Percentiles rank a stretch among this genome's conserved stretches.
phyloP scores from a whole-genome alignment of 306 rosid species.

The Prunus mongolica region DNA sequence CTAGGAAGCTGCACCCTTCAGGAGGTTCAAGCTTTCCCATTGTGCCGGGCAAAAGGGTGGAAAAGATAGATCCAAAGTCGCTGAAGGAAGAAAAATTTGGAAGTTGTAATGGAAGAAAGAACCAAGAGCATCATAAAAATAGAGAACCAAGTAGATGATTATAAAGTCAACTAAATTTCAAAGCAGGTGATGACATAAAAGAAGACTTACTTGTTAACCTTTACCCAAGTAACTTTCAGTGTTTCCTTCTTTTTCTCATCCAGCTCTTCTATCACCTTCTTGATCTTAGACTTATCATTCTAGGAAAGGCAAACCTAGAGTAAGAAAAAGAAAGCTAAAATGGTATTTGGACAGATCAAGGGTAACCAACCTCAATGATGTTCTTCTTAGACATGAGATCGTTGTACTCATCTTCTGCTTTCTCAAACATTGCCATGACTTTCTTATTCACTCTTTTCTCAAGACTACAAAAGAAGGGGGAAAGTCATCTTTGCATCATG shows the following conservation, averaged over 20 bases:
- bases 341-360: constrained; percentile 8
- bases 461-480: constrained; percentile 50
- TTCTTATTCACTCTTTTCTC: constrained; percentile 99
- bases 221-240: constrained; percentile 83
- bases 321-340: constrained; percentile 30
- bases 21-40: constrained; percentile 95
- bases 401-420: constrained; percentile 99
- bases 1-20: constrained; percentile 89
- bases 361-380: constrained; percentile 77
- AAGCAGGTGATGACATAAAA: constrained; percentile 1
- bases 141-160: not conserved
- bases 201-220: constrained; percentile 67
- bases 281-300: constrained; percentile 95
- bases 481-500: constrained; percentile 16
- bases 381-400: constrained; percentile 91
- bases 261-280: constrained; percentile 93
- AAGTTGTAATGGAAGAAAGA: constrained; percentile 6
- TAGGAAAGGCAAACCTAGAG: constrained; percentile 27
- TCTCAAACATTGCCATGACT: constrained; percentile 99
- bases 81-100: constrained; percentile 36
- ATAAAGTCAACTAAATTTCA: not conserved
- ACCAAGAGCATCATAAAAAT: constrained; percentile 10
- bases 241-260: constrained; percentile 99
- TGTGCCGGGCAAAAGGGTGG: constrained; percentile 90
- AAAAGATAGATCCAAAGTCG: constrained; percentile 95